Percentiles rank a stretch among this genome's conserved stretches.
phyloP scores from a whole-genome alignment of 305 asterid species.

The Solanum hybrid region DNA sequence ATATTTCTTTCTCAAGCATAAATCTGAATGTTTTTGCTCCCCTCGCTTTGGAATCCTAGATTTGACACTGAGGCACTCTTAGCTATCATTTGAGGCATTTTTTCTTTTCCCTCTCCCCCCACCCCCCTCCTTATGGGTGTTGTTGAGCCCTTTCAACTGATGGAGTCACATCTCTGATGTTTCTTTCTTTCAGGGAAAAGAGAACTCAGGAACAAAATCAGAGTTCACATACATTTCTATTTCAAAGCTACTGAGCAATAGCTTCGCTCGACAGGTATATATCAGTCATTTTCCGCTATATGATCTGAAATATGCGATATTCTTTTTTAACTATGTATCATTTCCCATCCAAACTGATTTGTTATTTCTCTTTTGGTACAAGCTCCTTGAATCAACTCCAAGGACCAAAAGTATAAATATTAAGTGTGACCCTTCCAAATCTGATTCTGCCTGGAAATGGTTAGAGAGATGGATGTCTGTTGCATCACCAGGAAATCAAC shows the following conservation, averaged over 20 bases:
- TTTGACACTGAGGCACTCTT: neutral
- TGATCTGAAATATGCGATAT: conserved; percentile 3
- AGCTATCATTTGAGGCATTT: neutral
- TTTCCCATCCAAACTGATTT: neutral
- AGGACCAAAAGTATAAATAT: conserved; percentile 52
- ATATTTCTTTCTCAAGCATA: neutral
- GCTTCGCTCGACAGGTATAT: conserved; percentile 85
- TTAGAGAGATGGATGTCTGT: conserved; percentile 89
- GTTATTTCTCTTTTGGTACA: conserved; percentile 10
- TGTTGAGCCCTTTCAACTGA: neutral
- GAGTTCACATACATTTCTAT: conserved; percentile 38
- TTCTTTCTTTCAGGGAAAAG: conserved; percentile 41
- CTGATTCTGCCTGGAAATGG: conserved; percentile 95
- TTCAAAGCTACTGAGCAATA: conserved; percentile 76
- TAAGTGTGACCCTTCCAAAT: conserved; percentile 80
- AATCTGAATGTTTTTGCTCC: neutral
- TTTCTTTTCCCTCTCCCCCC: neutral
- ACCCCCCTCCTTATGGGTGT: neutral
- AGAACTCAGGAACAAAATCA: conserved; percentile 26
- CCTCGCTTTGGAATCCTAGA: neutral
- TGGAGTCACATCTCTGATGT: neutral
- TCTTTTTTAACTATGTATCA: neutral
- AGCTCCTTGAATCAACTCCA: conserved; percentile 83
- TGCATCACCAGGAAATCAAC: conserved; percentile 38
- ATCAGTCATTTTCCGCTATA: conserved; percentile 1